A percentile compares a stretch with the other conserved stretches of the same genome.
phyloP scores from a whole-genome alignment of 2,329 filamentous ascomycete species.

The Sordariomycetes sp. region DNA sequence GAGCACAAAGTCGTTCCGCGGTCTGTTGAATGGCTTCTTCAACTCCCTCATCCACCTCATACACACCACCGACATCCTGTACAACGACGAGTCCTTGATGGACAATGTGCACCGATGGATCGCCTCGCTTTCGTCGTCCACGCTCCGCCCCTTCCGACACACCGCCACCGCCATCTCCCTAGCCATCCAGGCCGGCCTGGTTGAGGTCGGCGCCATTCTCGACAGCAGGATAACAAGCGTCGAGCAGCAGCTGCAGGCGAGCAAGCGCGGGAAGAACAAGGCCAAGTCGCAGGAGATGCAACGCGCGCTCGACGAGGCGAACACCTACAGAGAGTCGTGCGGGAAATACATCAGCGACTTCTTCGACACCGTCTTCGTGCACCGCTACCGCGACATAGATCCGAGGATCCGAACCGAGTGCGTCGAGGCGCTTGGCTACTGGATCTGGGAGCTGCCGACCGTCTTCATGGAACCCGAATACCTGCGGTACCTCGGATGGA shows the following conservation, averaged over 20 bases:
- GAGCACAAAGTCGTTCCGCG: constrained; percentile 66
- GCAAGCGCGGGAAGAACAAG: constrained; percentile 67
- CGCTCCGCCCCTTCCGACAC: constrained; percentile 82
- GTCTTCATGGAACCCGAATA: constrained; percentile 87
- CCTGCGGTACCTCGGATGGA: constrained; percentile 89
- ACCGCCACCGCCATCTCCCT: constrained; percentile 82
- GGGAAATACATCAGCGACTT: constrained; percentile 70
- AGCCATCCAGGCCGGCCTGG: constrained; percentile 68
- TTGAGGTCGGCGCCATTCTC: constrained; percentile 60
- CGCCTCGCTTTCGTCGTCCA: constrained; percentile 79
- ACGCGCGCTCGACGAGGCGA: constrained; percentile 58
- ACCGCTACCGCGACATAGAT: constrained; percentile 91
- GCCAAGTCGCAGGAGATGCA: constrained; percentile 64
- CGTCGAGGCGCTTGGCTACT: constrained; percentile 73
- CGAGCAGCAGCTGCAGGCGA: constrained; percentile 68
- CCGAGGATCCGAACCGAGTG: constrained; percentile 82
- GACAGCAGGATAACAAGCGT: constrained; percentile 64
- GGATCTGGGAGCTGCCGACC: constrained; percentile 78
- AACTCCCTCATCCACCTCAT: constrained; percentile 63
- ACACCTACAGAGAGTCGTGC: constrained; percentile 57
- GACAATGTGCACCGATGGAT: constrained; percentile 90
- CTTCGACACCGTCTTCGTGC: constrained; percentile 87
- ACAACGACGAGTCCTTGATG: constrained; percentile 65
- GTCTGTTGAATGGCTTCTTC: constrained; percentile 70
- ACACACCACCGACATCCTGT: constrained; percentile 72